These are phyloP conservation scores for Agaricus subrufescens DNA, from an alignment of 768 basidiomycete species.

Conservation along the genomic window DNA sequence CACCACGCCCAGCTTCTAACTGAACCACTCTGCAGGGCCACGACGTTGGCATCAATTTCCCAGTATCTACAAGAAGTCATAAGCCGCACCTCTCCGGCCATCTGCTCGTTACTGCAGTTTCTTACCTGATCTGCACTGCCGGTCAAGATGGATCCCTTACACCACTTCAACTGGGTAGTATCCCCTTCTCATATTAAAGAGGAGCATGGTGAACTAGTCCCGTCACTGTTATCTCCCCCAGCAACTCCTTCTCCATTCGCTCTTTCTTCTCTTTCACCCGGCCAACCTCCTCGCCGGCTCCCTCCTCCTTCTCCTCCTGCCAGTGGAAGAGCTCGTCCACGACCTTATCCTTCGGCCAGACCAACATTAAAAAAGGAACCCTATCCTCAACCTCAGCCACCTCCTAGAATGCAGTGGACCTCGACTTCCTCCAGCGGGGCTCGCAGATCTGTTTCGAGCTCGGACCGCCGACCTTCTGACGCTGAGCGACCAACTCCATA, in stretches of 20 bases:
- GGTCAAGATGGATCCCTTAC: conserved; percentile 28
- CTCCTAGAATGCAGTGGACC: conserved; percentile 28
- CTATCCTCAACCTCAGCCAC: conserved; percentile 23
- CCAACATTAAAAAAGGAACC: conserved; percentile 17
- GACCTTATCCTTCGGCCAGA: conserved; percentile 30
- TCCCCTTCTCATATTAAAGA: conserved; percentile 39
- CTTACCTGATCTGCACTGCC: conserved; percentile 40
- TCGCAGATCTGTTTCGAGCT: conserved; percentile 24
- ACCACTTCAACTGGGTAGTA: conserved; percentile 29
- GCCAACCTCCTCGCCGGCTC: conserved; percentile 9
- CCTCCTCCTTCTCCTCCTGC: conserved; percentile 25
- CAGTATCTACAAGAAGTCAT: conserved; percentile 11
- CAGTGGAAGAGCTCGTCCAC: conserved; percentile 30
- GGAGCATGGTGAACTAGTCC: conserved; percentile 31
- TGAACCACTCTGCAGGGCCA: neutral
- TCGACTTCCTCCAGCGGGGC: conserved; percentile 24
- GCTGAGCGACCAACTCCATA: conserved; percentile 29
- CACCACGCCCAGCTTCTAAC: neutral
- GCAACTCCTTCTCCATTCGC: conserved; percentile 17
- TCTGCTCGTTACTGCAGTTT: conserved; percentile 17
- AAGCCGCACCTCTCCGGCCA: conserved; percentile 15
- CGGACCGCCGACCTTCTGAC: conserved; percentile 35
- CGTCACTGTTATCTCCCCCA: conserved; percentile 33
- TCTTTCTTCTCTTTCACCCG: conserved; percentile 18
- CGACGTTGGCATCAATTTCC: conserved; percentile 3